Percentiles rank a stretch among this genome's conserved stretches.
Conservation (phyloP, 768 basidiomycete genomes). For the Boletellus ananiceps region DNA sequence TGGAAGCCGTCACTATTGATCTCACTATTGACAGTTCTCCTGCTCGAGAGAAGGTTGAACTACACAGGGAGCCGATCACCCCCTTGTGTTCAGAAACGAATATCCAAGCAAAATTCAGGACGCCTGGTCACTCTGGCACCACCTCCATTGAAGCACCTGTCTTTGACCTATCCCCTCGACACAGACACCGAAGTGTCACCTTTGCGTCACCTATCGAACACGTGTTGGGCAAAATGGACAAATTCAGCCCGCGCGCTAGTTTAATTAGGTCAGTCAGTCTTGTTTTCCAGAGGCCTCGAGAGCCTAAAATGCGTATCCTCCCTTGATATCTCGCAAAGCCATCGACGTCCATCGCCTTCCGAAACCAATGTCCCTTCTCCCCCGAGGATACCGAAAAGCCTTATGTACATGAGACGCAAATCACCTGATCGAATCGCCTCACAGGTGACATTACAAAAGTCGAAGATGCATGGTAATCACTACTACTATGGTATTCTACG, state of each 20-base stretch:
- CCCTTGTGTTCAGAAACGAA: background rate
- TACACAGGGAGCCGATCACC: background rate
- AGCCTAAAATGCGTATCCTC: background rate
- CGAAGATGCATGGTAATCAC: conserved; percentile 6
- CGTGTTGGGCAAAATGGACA: conserved; percentile 3
- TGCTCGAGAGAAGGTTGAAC: conserved; percentile 1
- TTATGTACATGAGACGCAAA: background rate
- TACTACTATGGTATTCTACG: background rate
- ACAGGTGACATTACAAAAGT: background rate
- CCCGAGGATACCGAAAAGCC: conserved; percentile 5
- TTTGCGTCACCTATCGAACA: conserved; percentile 29
- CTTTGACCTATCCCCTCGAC: conserved; percentile 2
- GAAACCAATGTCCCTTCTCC: conserved; percentile 16
- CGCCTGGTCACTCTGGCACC: background rate
- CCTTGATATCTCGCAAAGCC: background rate
- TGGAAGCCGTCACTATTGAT: conserved; percentile 38
- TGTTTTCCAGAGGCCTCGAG: background rate
- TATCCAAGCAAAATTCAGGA: background rate
- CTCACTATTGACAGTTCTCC: conserved; percentile 36
- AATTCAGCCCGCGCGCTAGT: background rate
- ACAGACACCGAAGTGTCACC: conserved; percentile 22
- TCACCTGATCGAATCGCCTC: conserved; percentile 3
- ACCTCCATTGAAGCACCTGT: background rate
- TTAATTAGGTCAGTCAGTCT: conserved; percentile 9
- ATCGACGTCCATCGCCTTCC: background rate